Base-by-base conservation (phyloP, 306 rosid species). In the Trifolium repens region DNA sequence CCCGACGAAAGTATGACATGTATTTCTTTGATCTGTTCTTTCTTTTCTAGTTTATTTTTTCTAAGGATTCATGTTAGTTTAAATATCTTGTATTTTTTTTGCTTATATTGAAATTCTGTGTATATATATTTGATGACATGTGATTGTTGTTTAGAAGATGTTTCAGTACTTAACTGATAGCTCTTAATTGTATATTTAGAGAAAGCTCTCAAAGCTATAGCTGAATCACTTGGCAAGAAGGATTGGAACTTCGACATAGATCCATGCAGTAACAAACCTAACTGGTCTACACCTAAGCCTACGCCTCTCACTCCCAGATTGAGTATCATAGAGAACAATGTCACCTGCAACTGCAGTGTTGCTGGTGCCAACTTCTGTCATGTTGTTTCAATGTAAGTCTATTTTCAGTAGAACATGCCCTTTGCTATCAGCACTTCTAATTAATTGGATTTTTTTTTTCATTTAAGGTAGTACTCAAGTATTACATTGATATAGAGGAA, bases 211-310 rank as follows among this genome's bases (percentile, higher is more conserved):
- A 19, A 67, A 37, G 87, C 59, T 2, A 76, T 88, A 66, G 92
- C 67, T 3, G 72, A 74, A 3, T 75, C 60, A 14, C 64, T 90
- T 8, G 88, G 96, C 62, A 86, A 68, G 67, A 61, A 61, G 65
- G 16, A 74, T 52, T 88, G 96, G 90, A 37, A 84, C 78, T 86
- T 79, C 75, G 34, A 34, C 6, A 42, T 74, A 1, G 85, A 90
- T 83, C 96, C 92, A 16, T 90, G 96, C 54, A 81, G 88, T 53
- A 66, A 66, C 53, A 42, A 42, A 11, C 6, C 71, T 19, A 66
- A 66, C 11, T 42, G 71, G 71, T 37, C 10, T 66, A 66, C 71
- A 13, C 71, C 71, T 3, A 55, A 9, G 32, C 61, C 61, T 2
- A 53, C 30, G 2, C 1, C 24, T 8, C 10, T 2, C 59, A 7